These are phyloP conservation scores for Populus hybrid DNA, from an alignment of 441 rosid genomes.

Conservation along the genomic window DNA sequence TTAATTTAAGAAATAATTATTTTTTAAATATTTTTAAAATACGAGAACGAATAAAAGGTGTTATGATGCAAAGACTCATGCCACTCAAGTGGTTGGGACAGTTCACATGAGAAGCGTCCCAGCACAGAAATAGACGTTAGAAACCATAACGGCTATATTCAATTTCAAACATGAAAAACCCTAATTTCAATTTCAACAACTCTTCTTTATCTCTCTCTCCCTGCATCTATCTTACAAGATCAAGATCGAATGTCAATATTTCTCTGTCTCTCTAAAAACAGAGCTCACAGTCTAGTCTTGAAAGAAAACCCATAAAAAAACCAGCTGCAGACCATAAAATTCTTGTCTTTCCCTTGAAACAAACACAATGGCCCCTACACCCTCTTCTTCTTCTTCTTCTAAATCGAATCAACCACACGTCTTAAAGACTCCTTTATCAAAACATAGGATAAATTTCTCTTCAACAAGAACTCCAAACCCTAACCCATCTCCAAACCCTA, in stretches of 20 bases:
- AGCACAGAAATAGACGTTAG: slow-evolving; percentile 36
- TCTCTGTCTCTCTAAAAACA: neutral
- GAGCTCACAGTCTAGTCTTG: neutral
- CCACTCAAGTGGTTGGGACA: too few relatives aligned
- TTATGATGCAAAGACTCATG: too few relatives aligned
- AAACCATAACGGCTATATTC: slow-evolving; percentile 55
- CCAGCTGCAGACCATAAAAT: neutral
- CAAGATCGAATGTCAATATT: too few relatives aligned
- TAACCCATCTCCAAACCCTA: slow-evolving; percentile 47
- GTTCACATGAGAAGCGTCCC: neutral
- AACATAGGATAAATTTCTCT: slow-evolving; percentile 63
- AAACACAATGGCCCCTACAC: slow-evolving; percentile 71
- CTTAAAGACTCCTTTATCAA: slow-evolving; percentile 65
- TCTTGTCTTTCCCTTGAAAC: neutral
- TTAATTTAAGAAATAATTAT: too few relatives aligned
- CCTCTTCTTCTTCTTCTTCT: slow-evolving; percentile 48
- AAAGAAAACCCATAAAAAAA: neutral
- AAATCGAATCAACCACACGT: slow-evolving; percentile 37
- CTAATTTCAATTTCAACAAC: slow-evolving; percentile 1
- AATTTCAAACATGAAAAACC: slow-evolving; percentile 27
- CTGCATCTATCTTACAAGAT: neutral
- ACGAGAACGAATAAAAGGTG: too few relatives aligned
- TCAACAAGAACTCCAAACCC: slow-evolving; percentile 34
- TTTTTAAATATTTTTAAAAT: too few relatives aligned
- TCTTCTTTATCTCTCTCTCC: neutral